phyloP scores from a whole-genome alignment of 2,329 filamentous ascomycete species.

The Penicillium sp. region DNA sequence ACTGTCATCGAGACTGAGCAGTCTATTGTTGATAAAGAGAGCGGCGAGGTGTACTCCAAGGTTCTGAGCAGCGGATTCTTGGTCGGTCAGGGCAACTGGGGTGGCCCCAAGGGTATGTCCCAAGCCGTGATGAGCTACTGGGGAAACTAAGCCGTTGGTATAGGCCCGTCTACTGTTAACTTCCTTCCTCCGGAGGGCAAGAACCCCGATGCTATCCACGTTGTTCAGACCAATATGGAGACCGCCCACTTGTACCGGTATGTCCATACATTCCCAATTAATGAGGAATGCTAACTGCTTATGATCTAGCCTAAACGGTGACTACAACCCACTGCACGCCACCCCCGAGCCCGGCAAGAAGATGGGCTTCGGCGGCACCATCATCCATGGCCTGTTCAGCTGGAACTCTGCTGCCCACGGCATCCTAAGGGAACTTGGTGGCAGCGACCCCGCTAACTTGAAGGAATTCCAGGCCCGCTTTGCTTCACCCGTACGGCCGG shows the following conservation, averaged over 20 bases:
- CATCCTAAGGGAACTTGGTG: constrained; percentile 67
- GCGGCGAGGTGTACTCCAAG: constrained; percentile 65
- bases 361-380: constrained; percentile 86
- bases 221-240: constrained; percentile 65
- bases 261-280: constrained; percentile 7
- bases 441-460: constrained; percentile 71
- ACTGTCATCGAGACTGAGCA: constrained; percentile 76
- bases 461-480: constrained; percentile 87
- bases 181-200: constrained; percentile 70
- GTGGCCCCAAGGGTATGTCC: constrained; percentile 71
- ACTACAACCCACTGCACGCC: constrained; percentile 91
- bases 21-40: constrained; percentile 65
- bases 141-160: constrained; percentile 3
- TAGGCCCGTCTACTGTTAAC: constrained; percentile 64
- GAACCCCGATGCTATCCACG: constrained; percentile 64
- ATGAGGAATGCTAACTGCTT: not conserved
- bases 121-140: not conserved
- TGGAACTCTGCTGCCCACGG: constrained; percentile 76
- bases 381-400: constrained; percentile 83
- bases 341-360: constrained; percentile 76
- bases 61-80: constrained; percentile 69
- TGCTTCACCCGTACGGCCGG: constrained; percentile 75
- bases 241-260: constrained; percentile 69
- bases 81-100: constrained; percentile 76
- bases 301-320: constrained; percentile 66